Evolutionary conservation across 805 yeast species (phyloP).

Genomic region (Starmerella apicola): DNA sequence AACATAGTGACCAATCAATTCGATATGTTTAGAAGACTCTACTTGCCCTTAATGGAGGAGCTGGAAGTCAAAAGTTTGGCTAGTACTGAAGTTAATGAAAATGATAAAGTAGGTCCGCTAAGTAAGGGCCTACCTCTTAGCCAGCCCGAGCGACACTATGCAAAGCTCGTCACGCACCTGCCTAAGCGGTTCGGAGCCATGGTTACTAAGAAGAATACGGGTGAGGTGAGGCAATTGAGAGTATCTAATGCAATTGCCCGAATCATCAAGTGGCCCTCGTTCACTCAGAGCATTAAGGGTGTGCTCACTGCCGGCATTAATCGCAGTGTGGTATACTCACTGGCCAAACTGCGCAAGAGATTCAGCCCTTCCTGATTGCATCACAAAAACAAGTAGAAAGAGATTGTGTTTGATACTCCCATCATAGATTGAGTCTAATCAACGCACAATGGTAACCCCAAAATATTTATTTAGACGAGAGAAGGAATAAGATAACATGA

Average conservation of each 20-base stretch:
- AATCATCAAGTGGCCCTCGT: slow-evolving; percentile 58
- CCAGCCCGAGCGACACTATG: slow-evolving; percentile 27
- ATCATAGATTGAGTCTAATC: not conserved
- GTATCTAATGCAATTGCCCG: slow-evolving; percentile 35
- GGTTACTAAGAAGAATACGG: slow-evolving; percentile 25
- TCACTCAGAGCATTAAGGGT: slow-evolving; percentile 71
- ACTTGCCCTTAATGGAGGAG: slow-evolving; percentile 47
- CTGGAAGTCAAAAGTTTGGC: slow-evolving; percentile 28
- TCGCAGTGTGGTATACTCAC: slow-evolving; percentile 16
- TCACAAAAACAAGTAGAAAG: too few relatives aligned
- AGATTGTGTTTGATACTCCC: too few relatives aligned
- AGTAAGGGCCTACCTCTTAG: slow-evolving; percentile 25
- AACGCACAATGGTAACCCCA: not conserved
- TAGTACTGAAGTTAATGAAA: slow-evolving; percentile 9
- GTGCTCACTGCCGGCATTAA: slow-evolving; percentile 66
- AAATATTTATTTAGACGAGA: too few relatives aligned
- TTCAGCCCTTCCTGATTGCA: too few relatives aligned
- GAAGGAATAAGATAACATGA: too few relatives aligned
- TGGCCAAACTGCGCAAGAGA: slow-evolving; percentile 21
- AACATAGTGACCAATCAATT: slow-evolving; percentile 78
- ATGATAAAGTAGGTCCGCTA: slow-evolving; percentile 18
- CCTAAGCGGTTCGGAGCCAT: slow-evolving; percentile 39
- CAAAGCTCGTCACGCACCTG: slow-evolving; percentile 34
- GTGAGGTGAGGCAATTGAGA: slow-evolving; percentile 13
- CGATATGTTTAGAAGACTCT: slow-evolving; percentile 53